phyloP scores from a whole-genome alignment of 495 filamentous ascomycete genomes.

The Podospora appendiculata region DNA sequence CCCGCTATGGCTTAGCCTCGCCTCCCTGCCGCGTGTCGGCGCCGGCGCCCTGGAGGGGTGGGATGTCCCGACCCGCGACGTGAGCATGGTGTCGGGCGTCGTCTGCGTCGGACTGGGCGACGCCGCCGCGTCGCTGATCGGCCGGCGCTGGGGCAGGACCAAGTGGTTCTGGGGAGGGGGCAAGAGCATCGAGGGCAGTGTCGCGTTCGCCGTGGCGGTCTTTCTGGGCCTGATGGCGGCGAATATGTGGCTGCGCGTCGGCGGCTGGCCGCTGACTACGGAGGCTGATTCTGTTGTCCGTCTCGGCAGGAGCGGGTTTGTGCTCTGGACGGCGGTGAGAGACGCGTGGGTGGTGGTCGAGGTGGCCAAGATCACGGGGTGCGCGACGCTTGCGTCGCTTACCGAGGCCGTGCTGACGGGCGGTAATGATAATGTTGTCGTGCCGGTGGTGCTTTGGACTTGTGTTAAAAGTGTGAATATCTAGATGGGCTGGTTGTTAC shows the following conservation, averaged over 20 bases:
- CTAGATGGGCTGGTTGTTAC: conserved; percentile 1
- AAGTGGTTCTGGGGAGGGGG: conserved; percentile 98
- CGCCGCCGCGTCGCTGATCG: conserved; percentile 87
- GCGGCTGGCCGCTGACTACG: conserved; percentile 53
- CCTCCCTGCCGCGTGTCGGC: conserved; percentile 48
- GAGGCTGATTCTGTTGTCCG: conserved; percentile 17
- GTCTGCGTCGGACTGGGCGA: conserved; percentile 94
- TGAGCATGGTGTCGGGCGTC: conserved; percentile 83
- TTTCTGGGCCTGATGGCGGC: conserved; percentile 62
- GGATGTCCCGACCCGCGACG: conserved; percentile 61
- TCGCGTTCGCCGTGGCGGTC: conserved; percentile 78
- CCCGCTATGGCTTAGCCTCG: conserved; percentile 83
- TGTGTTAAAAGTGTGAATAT: conserved; percentile 65
- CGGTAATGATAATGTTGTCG: conserved; percentile 97
- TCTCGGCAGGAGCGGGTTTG: conserved; percentile 1
- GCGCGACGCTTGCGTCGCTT: conserved; percentile 75
- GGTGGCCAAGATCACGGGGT: conserved; percentile 53
- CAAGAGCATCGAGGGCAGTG: conserved; percentile 87
- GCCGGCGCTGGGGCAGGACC: conserved; percentile 71
- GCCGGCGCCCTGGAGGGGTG: conserved; percentile 55
- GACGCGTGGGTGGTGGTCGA: conserved; percentile 21
- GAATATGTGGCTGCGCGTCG: conserved; percentile 65
- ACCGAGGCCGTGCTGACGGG: conserved; percentile 94
- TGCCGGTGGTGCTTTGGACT: conserved; percentile 90
- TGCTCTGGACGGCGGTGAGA: conserved; percentile 7